These are phyloP conservation scores for Raddia distichophylla DNA, from an alignment of 176 grass and related monocot genomes.

Conservation along the genomic window DNA sequence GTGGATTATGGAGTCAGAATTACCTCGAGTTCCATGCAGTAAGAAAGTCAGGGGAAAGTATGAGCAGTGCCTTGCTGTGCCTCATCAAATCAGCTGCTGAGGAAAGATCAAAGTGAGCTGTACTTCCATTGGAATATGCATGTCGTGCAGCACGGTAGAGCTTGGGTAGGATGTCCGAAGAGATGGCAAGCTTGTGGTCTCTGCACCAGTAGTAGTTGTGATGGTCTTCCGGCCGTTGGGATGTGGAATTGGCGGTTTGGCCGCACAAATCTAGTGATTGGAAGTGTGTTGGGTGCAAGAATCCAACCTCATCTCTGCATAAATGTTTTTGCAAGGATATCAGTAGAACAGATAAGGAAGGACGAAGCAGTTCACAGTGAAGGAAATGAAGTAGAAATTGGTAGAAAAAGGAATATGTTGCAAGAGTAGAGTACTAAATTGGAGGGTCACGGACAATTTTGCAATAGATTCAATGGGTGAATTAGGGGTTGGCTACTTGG, in stretches of 20 bases:
- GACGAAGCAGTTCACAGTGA: too few species aligned
- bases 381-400: not conserved
- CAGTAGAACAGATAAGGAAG: not conserved
- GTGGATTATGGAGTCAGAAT: not conserved
- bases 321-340: not conserved
- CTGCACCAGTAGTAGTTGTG: constrained; percentile 60
- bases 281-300: constrained; percentile 73
- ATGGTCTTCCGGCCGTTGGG: constrained; percentile 30
- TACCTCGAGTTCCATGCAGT: constrained; percentile 87
- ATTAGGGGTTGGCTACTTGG: not conserved
- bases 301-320: constrained; percentile 76
- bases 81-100: constrained; percentile 45
- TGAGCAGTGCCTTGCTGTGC: constrained; percentile 71
- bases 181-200: constrained; percentile 86
- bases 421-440: not conserved
- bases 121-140: constrained; percentile 48
- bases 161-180: constrained; percentile 42
- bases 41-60: constrained; percentile 69
- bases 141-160: constrained; percentile 48
- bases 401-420: not conserved
- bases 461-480: not conserved
- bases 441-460: not conserved
- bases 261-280: constrained; percentile 35
- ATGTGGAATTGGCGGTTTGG: not conserved
- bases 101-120: constrained; percentile 22